These are phyloP conservation scores for Neofusicoccum sp. DNA, from an alignment of 2,329 filamentous ascomycete species.

Conservation along the genomic window DNA sequence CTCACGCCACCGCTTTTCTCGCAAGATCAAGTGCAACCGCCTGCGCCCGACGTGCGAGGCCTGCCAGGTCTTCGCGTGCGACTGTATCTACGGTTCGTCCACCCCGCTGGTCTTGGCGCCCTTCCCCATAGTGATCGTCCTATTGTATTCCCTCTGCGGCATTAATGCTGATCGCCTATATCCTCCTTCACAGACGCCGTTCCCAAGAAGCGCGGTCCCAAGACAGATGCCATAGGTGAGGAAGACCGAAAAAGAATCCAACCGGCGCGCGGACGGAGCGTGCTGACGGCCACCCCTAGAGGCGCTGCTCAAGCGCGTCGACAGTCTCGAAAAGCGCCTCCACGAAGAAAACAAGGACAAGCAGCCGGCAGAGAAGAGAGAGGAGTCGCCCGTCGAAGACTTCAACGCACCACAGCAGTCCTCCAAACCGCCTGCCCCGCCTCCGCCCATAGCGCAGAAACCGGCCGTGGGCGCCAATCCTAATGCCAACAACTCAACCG, in stretches of 20 bases:
- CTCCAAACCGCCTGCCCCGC: conserved; percentile 4
- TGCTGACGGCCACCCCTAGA: conserved; percentile 1
- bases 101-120: conserved; percentile 17
- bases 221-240: conserved; percentile 79
- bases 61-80: conserved; percentile 85
- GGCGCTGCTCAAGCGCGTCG: conserved; percentile 79
- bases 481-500: conserved; percentile 6
- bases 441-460: conserved; percentile 8
- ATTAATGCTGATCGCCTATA: conserved; percentile 20
- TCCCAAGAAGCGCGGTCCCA: conserved; percentile 86
- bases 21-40: conserved; percentile 88
- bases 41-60: conserved; percentile 83
- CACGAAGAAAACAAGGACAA: conserved; percentile 59
- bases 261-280: too few species aligned
- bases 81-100: conserved; percentile 78
- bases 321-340: conserved; percentile 78
- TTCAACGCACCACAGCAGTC: conserved; percentile 15
- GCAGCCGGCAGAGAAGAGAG: background rate
- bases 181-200: conserved; percentile 67
- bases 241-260: background rate
- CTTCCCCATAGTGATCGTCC: conserved; percentile 20
- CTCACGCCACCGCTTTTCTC: conserved; percentile 4
- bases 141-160: conserved; percentile 1
- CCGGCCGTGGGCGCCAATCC: conserved; percentile 3
- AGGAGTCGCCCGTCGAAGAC: conserved; percentile 7